A percentile compares a stretch with the other conserved stretches of the same genome.
Evolutionary conservation across 768 basidiomycete species (phyloP).

Genomic region (Suillus luteus): DNA sequence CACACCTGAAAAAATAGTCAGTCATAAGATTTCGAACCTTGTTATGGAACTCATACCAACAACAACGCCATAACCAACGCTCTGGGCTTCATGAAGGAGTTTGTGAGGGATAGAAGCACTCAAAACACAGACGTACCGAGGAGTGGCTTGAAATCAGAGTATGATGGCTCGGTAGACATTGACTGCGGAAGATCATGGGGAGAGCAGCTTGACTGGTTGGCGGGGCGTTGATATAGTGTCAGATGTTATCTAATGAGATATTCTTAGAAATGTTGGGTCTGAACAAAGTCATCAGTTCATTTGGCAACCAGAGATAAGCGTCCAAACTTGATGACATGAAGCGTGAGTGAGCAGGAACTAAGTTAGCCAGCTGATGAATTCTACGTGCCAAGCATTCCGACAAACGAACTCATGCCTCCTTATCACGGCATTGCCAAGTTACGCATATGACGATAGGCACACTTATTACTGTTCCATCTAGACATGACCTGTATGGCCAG

Average conservation of each 20-base stretch:
- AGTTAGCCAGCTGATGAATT: background rate
- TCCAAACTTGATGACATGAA: background rate
- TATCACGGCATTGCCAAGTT: background rate
- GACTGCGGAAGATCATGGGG: background rate
- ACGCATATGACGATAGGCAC: background rate
- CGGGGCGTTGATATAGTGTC: background rate
- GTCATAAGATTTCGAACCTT: background rate
- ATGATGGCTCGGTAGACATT: conserved; percentile 22
- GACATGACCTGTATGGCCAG: background rate
- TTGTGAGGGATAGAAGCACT: background rate
- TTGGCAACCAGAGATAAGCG: background rate
- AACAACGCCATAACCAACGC: conserved; percentile 52
- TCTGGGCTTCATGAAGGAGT: conserved; percentile 35
- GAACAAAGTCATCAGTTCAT: background rate
- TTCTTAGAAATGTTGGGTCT: background rate
- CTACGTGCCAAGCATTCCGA: background rate
- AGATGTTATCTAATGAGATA: background rate
- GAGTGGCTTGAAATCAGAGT: conserved; percentile 43
- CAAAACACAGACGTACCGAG: conserved; percentile 30
- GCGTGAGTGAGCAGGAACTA: conserved; percentile 3
- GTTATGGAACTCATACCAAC: conserved; percentile 36
- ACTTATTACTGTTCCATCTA: background rate
- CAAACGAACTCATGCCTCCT: background rate
- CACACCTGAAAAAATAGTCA: conserved; percentile 36
- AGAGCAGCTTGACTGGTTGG: background rate